These are phyloP conservation scores for Pseudogymnoascus sp. DNA, from an alignment of 2,329 filamentous ascomycete genomes.

Conservation along the genomic window DNA sequence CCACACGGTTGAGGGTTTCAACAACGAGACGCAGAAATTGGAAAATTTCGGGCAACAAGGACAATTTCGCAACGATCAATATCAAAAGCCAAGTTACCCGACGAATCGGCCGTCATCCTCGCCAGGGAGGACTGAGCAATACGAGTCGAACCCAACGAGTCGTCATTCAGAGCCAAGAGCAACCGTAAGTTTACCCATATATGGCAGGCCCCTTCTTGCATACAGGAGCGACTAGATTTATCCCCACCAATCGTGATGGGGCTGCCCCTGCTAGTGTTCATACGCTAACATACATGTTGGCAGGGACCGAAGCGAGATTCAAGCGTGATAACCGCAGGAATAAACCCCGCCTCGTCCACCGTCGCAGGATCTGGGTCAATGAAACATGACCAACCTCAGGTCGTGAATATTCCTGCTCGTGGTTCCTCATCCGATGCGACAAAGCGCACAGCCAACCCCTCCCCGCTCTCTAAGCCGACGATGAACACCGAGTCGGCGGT, in stretches of 20 bases:
- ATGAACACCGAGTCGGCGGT: conserved; percentile 48
- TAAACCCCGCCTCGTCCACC: conserved; percentile 37
- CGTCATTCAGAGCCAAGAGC: conserved; percentile 24
- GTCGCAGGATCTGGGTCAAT: conserved; percentile 32
- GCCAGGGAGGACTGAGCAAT: conserved; percentile 8
- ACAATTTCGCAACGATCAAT: conserved; percentile 25
- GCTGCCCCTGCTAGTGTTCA: conserved; percentile 1
- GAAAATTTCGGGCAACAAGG: background rate
- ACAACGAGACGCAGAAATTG: background rate
- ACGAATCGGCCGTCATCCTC: conserved; percentile 21
- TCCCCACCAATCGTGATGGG: conserved; percentile 10
- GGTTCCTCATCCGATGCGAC: conserved; percentile 54
- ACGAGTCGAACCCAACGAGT: background rate
- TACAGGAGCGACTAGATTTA: conserved; percentile 6
- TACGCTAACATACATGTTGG: conserved; percentile 20
- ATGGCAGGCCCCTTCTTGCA: conserved; percentile 4
- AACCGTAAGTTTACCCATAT: conserved; percentile 50
- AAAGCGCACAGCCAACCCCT: conserved; percentile 61
- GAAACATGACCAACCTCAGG: conserved; percentile 47
- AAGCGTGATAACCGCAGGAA: conserved; percentile 34
- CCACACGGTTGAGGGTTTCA: conserved; percentile 51
- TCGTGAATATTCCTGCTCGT: conserved; percentile 53
- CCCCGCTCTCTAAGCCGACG: conserved; percentile 66
- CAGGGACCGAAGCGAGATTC: conserved; percentile 55
- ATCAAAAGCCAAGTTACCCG: conserved; percentile 29